Evolutionary conservation across 345 rosid species (phyloP).

Genomic region (Aurinia saxatilis): DNA sequence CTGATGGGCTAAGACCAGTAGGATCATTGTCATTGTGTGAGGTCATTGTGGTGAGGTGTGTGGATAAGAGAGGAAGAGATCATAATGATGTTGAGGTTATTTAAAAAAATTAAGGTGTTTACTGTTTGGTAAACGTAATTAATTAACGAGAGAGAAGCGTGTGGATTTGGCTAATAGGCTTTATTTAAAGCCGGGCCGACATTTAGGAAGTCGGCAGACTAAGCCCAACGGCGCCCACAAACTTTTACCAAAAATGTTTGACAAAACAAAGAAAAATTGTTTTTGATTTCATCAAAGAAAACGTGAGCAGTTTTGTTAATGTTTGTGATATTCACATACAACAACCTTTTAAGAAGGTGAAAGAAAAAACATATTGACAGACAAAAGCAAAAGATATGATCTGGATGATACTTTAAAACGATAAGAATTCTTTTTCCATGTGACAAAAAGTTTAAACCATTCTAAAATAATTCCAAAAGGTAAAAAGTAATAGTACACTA

Average conservation of each 20-base stretch:
- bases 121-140: background rate
- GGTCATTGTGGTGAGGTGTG: background rate
- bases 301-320: too few species aligned
- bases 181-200: background rate
- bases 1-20: too few species aligned
- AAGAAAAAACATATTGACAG: too few species aligned
- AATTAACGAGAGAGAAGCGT: background rate
- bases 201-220: background rate
- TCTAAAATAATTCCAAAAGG: too few species aligned
- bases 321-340: too few species aligned
- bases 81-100: background rate
- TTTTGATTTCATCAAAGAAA: too few species aligned
- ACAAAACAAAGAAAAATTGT: background rate
- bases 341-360: too few species aligned
- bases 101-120: background rate
- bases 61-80: background rate
- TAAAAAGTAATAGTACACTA: too few species aligned
- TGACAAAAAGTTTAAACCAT: too few species aligned
- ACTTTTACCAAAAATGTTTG: background rate
- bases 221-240: slow-evolving; percentile 18
- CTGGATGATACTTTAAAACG: too few species aligned
- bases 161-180: background rate
- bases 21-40: background rate
- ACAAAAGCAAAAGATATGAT: too few species aligned
- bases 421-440: too few species aligned